Evolutionary conservation across 164 flowering plant genomes (phyloP).

Genomic region (Paratinospora sagittata): DNA sequence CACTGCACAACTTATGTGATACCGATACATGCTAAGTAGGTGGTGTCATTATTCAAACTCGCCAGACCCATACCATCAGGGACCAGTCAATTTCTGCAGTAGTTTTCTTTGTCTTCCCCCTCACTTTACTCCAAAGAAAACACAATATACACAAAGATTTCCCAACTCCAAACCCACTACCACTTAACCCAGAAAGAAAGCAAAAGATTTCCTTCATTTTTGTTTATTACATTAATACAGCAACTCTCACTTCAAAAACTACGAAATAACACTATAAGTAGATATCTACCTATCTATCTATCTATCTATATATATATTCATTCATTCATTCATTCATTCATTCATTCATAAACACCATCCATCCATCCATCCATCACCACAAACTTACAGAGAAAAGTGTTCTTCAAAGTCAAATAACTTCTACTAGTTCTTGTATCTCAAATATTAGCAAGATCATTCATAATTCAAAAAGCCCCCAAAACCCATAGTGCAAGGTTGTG

Average conservation of each 20-base stretch:
- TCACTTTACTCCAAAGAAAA: too few species aligned
- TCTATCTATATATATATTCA: neutral
- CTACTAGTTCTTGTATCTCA: too few species aligned
- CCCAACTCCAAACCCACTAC: neutral
- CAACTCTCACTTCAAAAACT: neutral
- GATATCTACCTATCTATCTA: neutral
- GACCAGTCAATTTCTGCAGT: too few species aligned
- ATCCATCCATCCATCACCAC: too few species aligned
- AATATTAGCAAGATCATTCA: too few species aligned
- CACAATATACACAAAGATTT: neutral
- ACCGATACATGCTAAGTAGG: too few species aligned
- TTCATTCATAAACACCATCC: too few species aligned
- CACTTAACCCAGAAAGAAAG: constrained; percentile 9
- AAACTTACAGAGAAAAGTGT: too few species aligned
- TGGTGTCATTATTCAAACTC: constrained; percentile 61
- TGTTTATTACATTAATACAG: neutral
- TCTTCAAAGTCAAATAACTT: too few species aligned
- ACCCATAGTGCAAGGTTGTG: neutral
- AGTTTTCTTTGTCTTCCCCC: neutral
- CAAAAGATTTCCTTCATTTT: neutral
- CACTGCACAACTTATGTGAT: too few species aligned
- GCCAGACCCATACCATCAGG: constrained; percentile 21
- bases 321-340: too few species aligned
- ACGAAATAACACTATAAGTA: neutral
- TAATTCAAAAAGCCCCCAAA: neutral